Evolutionary conservation across 2,329 filamentous ascomycete genomes (phyloP), one percentile per base, ranked within the genome.

Genomic region (Sphaerulina vaccinii): DNA sequence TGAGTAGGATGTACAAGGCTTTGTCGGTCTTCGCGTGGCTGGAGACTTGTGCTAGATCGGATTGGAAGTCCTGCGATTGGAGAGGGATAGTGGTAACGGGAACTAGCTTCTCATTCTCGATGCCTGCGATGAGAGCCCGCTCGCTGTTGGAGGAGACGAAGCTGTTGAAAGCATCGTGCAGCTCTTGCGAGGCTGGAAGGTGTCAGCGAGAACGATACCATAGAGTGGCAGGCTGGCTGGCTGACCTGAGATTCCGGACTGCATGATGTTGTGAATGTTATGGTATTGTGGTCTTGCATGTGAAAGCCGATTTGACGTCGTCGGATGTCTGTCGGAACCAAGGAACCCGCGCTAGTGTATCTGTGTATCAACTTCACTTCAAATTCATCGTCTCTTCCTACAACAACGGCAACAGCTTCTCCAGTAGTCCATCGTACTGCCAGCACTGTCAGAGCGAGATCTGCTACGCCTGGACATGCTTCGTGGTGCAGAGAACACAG

Each of bases 181-280:
- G 85, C 78, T 92, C 88, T 72, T 85, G 72, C 51, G 88, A 91
- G 60, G 86, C 89, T 88, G 67, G 41, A 21, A 21, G 15, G 7
- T 45, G 41, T 60, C 33, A 58, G 52, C 13, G 22, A 22, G 9
- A 36, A 32, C 27, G n/a, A 2, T 10, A 11, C 9, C n/a, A 4
- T 13, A 32, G 10, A 3, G n/a, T 10, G 5, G 8, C 24, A 27
- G 5, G 27, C n/a, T 21, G 9, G 35, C 10, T 19, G 11, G 33
- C 65, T 44, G 76, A 86, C 86, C 86, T 72, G 85, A 82, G 62
- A 90, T 90, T 71, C 87, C 86, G 29, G 87, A 90, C 76, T 90
- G 86, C 87, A 90, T 90, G 49, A 62, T 79, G 46, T 21, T 23
- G 15, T 40, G 18, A 15, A 39, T 33, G 23, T 48, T 41, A 29